A percentile compares a stretch with the other conserved stretches of the same genome.
Evolutionary conservation across 2,329 filamentous ascomycete species (phyloP).

Genomic region (Ilyonectria destructans): DNA sequence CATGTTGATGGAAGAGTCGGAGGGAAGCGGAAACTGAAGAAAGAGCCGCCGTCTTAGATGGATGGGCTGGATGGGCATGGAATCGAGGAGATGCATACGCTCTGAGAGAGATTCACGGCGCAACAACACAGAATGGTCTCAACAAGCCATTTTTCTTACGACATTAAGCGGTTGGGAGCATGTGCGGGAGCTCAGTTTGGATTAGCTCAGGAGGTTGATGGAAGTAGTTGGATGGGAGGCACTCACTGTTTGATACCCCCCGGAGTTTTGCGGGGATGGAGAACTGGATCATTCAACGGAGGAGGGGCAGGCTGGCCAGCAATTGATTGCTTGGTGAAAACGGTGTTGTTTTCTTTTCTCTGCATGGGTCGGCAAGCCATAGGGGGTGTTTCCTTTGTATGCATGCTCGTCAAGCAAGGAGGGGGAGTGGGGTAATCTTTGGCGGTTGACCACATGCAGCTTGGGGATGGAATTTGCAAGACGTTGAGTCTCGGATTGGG

Average conservation of each 20-base stretch:
- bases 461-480: slow-evolving; percentile 36
- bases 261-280: slow-evolving; percentile 28
- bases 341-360: slow-evolving; percentile 36
- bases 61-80: not conserved
- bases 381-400: slow-evolving; percentile 39
- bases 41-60: slow-evolving; percentile 37
- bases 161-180: slow-evolving; percentile 2
- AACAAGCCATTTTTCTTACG: slow-evolving; percentile 6
- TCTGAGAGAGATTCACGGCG: not conserved
- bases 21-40: slow-evolving; percentile 47
- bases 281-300: slow-evolving; percentile 38
- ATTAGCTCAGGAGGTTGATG: not conserved
- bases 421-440: slow-evolving; percentile 13
- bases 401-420: slow-evolving; percentile 27
- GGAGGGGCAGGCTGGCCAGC: slow-evolving; percentile 41
- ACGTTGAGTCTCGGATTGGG: slow-evolving; percentile 11
- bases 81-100: not conserved
- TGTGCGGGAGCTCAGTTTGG: not conserved
- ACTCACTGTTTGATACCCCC: slow-evolving; percentile 30
- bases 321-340: slow-evolving; percentile 44
- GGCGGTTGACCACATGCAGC: slow-evolving; percentile 28
- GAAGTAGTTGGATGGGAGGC: slow-evolving; percentile 21
- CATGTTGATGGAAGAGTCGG: slow-evolving; percentile 49
- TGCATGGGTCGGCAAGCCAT: slow-evolving; percentile 40
- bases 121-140: slow-evolving; percentile 3